phyloP scores from a whole-genome alignment of 345 rosid species.

The Ricinus communis region DNA sequence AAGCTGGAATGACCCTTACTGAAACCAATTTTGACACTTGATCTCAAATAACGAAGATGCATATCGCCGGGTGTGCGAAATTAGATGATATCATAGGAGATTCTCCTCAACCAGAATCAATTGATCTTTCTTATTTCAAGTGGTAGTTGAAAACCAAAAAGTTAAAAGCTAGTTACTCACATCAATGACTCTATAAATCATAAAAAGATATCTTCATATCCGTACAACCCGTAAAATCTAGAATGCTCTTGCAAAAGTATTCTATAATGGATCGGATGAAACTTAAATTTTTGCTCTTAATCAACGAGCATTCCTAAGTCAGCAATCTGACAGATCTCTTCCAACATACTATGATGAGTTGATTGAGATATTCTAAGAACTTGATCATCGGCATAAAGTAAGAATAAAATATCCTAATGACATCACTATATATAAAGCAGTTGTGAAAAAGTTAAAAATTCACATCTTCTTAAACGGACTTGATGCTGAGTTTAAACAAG shows the following conservation, averaged over 20 bases:
- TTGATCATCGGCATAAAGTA: too few relatives aligned
- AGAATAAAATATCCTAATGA: too few relatives aligned
- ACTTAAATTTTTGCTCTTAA: too few relatives aligned
- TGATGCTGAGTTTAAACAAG: too few relatives aligned
- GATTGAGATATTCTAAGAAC: too few relatives aligned
- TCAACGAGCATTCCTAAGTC: too few relatives aligned
- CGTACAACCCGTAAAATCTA: neutral
- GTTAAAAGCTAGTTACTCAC: neutral
- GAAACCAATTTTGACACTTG: constrained; percentile 4
- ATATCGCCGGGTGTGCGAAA: neutral
- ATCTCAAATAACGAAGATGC: constrained; percentile 1
- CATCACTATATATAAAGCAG: too few relatives aligned
- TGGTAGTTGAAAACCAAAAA: constrained; percentile 10
- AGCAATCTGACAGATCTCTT: too few relatives aligned
- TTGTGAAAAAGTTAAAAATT: too few relatives aligned
- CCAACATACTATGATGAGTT: too few relatives aligned
- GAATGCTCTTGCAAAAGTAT: constrained; percentile 1
- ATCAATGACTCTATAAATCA: neutral
- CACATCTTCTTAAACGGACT: too few relatives aligned
- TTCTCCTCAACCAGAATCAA: neutral
- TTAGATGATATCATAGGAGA: neutral
- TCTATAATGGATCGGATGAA: constrained; percentile 12
- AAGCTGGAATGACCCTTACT: neutral
- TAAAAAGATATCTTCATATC: neutral
- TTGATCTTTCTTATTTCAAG: neutral